phyloP scores from a whole-genome alignment of 805 yeast species.

The Lipomyces lipofer region DNA sequence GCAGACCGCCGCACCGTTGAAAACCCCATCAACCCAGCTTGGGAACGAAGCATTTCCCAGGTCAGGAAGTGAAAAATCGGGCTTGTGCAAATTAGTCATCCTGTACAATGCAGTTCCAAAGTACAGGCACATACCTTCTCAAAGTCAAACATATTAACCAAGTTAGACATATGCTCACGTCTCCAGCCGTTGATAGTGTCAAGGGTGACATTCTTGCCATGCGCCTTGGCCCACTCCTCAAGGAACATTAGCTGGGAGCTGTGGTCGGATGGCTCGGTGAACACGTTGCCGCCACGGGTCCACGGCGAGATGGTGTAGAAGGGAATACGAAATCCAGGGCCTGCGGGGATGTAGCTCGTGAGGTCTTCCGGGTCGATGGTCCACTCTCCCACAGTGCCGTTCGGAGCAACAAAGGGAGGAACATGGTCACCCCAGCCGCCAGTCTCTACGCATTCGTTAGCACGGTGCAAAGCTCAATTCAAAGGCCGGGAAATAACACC shows the following conservation, averaged over 20 bases:
- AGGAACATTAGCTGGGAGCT: constrained; percentile 34
- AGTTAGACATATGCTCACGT: constrained; percentile 34
- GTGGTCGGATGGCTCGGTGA: constrained; percentile 34
- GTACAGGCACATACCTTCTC: constrained; percentile 2
- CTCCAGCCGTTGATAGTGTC: constrained; percentile 32
- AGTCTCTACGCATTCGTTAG: too few species aligned
- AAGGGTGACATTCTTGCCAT: constrained; percentile 25
- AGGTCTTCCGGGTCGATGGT: constrained; percentile 27
- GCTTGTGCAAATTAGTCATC: not conserved
- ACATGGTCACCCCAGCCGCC: constrained; percentile 38
- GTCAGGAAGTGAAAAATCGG: constrained; percentile 1
- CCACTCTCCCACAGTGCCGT: constrained; percentile 36
- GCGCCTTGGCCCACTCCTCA: constrained; percentile 32
- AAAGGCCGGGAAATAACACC: constrained; percentile 8
- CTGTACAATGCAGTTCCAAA: not conserved
- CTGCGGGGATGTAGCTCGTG: constrained; percentile 26
- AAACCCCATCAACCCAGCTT: constrained; percentile 7
- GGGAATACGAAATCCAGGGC: constrained; percentile 35
- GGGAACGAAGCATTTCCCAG: constrained; percentile 23
- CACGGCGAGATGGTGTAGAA: constrained; percentile 33
- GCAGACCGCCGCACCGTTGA: constrained; percentile 14
- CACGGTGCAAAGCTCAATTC: not conserved
- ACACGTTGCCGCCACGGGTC: constrained; percentile 35
- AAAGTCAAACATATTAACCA: constrained; percentile 33
- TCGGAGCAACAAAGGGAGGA: constrained; percentile 33